Evolutionary conservation across 23 red algal species (phyloP).

Genomic region (Pyropia yezoensis): DNA sequence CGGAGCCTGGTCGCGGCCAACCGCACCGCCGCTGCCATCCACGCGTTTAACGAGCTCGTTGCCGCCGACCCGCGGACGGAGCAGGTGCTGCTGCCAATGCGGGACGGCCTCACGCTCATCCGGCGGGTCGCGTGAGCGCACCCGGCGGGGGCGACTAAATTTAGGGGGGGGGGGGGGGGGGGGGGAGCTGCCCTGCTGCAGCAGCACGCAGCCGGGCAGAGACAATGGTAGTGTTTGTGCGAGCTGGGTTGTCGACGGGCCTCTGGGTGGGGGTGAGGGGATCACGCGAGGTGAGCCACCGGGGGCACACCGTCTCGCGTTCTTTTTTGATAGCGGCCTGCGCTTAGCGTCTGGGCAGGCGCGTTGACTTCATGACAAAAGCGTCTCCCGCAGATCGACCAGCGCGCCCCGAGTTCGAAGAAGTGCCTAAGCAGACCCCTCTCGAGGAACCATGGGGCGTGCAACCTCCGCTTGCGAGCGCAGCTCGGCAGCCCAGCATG

Average conservation of each 20-base stretch:
- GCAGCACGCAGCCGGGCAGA: not conserved
- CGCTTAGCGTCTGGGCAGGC: too few relatives aligned
- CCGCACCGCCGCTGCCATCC: constrained; percentile 28
- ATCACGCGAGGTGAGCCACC: not conserved
- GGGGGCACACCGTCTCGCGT: not conserved
- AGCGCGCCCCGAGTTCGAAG: too few relatives aligned
- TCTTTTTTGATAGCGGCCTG: not conserved
- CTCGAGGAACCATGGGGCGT: too few relatives aligned
- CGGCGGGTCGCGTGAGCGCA: constrained; percentile 20
- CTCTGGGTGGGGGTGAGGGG: not conserved
- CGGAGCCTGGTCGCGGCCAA: constrained; percentile 17
- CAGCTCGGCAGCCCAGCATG: too few relatives aligned
- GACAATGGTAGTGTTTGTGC: not conserved
- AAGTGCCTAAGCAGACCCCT: too few relatives aligned
- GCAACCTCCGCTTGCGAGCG: too few relatives aligned
- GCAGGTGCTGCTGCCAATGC: constrained; percentile 64
- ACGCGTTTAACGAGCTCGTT: constrained; percentile 62
- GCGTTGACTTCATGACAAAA: too few relatives aligned
- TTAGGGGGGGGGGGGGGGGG: not conserved
- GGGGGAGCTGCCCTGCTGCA: not conserved
- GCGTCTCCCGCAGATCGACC: too few relatives aligned
- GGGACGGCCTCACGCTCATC: constrained; percentile 71
- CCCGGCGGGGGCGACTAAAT: too few relatives aligned
- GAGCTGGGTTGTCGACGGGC: not conserved
- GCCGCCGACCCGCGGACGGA: constrained; percentile 26